These are phyloP conservation scores for Schrenkiella parvula DNA, from an alignment of 345 rosid genomes.

Conservation along the genomic window DNA sequence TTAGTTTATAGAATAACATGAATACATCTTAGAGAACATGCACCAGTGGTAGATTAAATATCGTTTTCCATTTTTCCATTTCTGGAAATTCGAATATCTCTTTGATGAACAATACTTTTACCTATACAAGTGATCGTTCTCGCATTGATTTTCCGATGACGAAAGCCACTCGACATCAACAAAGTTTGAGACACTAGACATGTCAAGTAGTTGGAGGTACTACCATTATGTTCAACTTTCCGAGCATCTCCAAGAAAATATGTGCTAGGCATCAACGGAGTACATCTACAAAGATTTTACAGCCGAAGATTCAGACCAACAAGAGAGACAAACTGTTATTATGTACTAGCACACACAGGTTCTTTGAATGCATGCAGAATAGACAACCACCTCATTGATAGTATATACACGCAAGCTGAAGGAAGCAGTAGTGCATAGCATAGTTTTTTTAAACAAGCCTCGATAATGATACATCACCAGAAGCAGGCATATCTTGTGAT, in stretches of 20 bases:
- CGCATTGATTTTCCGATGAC: conserved; percentile 82
- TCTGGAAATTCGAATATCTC: no score
- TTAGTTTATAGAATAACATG: no score
- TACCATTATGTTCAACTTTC: conserved; percentile 44
- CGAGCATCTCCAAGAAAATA: conserved; percentile 71
- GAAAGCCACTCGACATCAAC: conserved; percentile 89
- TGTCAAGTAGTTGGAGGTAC: conserved; percentile 46
- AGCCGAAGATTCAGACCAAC: neutral
- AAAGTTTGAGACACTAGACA: conserved; percentile 72
- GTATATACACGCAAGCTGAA: neutral
- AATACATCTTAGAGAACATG: no score
- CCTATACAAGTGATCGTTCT: conserved; percentile 85
- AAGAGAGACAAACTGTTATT: neutral
- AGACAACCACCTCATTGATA: conserved; percentile 2
- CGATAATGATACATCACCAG: no score
- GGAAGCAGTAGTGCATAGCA: neutral
- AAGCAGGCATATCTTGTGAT: conserved; percentile 81
- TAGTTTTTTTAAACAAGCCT: conserved; percentile 47
- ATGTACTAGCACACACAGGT: neutral
- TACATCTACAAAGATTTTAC: neutral
- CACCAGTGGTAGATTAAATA: no score
- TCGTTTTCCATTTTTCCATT: no score
- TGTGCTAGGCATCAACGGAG: conserved; percentile 62
- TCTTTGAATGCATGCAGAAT: neutral
- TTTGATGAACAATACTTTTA: conserved; percentile 21